A percentile compares a stretch with the other conserved stretches of the same genome.
phyloP scores from a whole-genome alignment of 2,329 filamentous ascomycete species.

The Diaporthe destruens region DNA sequence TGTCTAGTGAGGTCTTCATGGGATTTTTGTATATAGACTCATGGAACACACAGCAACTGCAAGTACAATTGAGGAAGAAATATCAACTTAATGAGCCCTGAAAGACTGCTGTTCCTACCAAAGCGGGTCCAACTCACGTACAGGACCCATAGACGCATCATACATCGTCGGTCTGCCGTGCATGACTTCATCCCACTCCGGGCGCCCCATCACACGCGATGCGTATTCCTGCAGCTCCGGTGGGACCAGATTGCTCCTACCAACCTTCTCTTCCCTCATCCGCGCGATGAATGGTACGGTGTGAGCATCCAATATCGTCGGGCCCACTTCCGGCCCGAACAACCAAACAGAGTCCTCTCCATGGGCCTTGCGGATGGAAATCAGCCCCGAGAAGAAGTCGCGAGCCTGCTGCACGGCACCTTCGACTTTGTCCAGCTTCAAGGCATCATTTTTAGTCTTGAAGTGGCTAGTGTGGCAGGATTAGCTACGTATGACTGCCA shows the following conservation, averaged over 20 bases:
- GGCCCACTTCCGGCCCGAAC: neutral
- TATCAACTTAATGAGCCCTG: neutral
- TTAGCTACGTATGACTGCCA: neutral
- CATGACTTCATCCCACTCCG: slow-evolving; percentile 4
- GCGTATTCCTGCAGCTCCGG: neutral
- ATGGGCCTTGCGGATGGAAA: neutral
- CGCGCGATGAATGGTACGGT: slow-evolving; percentile 17
- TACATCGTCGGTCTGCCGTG: slow-evolving; percentile 9
- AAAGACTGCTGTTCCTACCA: neutral
- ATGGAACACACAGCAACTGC: neutral
- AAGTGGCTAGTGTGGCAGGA: neutral
- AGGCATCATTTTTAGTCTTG: neutral
- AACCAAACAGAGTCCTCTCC: neutral
- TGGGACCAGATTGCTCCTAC: neutral
- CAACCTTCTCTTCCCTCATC: neutral
- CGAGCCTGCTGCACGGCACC: neutral
- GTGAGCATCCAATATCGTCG: slow-evolving; percentile 6
- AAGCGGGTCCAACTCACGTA: slow-evolving; percentile 7
- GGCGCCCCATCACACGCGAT: neutral
- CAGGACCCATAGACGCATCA: slow-evolving; percentile 5
- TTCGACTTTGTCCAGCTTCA: neutral
- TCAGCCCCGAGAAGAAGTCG: neutral
- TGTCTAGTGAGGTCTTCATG: fast-evolving
- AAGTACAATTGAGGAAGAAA: neutral
- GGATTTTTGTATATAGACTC: neutral